phyloP scores from a whole-genome alignment of 768 basidiomycete species.

The Xerocomellus chrysenteron region DNA sequence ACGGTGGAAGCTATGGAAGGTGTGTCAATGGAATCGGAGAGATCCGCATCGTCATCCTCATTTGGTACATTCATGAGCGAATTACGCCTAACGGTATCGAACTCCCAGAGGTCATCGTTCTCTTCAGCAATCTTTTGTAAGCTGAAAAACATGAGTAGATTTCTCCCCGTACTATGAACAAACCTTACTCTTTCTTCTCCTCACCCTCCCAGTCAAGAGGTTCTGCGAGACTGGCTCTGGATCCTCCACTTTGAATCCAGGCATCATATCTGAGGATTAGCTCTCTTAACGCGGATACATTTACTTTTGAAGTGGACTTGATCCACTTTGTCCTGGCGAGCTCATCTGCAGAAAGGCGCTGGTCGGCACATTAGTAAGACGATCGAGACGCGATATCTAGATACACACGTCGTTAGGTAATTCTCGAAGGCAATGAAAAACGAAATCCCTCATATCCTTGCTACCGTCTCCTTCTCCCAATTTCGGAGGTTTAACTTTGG shows the following conservation, averaged over 20 bases:
- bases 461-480: slow-evolving; percentile 76
- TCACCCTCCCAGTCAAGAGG: slow-evolving; percentile 72
- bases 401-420: slow-evolving; percentile 69
- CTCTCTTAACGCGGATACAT: slow-evolving; percentile 72
- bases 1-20: slow-evolving; percentile 42
- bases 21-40: slow-evolving; percentile 14
- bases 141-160: slow-evolving; percentile 11
- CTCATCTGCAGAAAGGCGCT: slow-evolving; percentile 91
- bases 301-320: slow-evolving; percentile 64
- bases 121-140: slow-evolving; percentile 23
- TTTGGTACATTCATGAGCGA: slow-evolving; percentile 26
- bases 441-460: slow-evolving; percentile 86
- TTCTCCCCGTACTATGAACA: neutral
- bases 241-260: slow-evolving; percentile 65
- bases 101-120: slow-evolving; percentile 63
- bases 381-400: neutral
- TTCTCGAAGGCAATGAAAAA: slow-evolving; percentile 79
- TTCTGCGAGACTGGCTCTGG: slow-evolving; percentile 73
- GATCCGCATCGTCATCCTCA: slow-evolving; percentile 26
- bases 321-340: slow-evolving; percentile 89
- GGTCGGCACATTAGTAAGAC: slow-evolving; percentile 9
- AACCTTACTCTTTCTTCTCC: slow-evolving; percentile 52
- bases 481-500: slow-evolving; percentile 78
- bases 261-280: slow-evolving; percentile 76
- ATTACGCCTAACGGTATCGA: slow-evolving; percentile 63